Evolutionary conservation across 169 alveolate species (phyloP).

Genomic region (Eimeria tenella): DNA sequence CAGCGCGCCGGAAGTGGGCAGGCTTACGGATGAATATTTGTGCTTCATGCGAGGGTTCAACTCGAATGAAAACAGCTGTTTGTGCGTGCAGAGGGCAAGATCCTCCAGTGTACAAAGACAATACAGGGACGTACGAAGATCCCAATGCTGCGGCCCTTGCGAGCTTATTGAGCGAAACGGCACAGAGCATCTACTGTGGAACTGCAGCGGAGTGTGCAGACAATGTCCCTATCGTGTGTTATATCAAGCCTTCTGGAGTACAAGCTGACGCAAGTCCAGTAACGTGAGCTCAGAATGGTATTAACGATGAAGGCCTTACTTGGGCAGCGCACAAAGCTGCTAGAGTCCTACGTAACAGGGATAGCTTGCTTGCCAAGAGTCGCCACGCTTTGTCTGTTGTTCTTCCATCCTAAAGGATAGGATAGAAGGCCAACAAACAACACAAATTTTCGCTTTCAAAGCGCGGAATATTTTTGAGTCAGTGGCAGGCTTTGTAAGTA

Average conservation of each 20-base stretch:
- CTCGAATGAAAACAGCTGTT: neutral
- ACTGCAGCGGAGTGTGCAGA: neutral
- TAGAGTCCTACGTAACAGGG: too few relatives aligned
- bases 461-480: too few relatives aligned
- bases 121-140: neutral
- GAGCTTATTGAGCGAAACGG: neutral
- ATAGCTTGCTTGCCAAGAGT: neutral
- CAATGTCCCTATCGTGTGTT: neutral
- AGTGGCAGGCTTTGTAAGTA: too few relatives aligned
- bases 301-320: too few relatives aligned
- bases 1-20: neutral
- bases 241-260: neutral
- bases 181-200: constrained; percentile 1
- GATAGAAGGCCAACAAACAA: neutral
- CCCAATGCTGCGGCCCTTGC: constrained; percentile 41
- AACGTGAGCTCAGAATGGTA: constrained; percentile 1
- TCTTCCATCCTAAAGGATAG: neutral
- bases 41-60: neutral
- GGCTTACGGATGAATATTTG: neutral
- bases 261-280: neutral
- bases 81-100: neutral
- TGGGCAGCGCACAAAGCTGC: too few relatives aligned
- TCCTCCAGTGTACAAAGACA: neutral
- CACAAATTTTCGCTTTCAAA: neutral
- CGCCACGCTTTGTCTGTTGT: too few relatives aligned